phyloP scores from a whole-genome alignment of 495 filamentous ascomycete species.

The Rostrohypoxylon terebratum region DNA sequence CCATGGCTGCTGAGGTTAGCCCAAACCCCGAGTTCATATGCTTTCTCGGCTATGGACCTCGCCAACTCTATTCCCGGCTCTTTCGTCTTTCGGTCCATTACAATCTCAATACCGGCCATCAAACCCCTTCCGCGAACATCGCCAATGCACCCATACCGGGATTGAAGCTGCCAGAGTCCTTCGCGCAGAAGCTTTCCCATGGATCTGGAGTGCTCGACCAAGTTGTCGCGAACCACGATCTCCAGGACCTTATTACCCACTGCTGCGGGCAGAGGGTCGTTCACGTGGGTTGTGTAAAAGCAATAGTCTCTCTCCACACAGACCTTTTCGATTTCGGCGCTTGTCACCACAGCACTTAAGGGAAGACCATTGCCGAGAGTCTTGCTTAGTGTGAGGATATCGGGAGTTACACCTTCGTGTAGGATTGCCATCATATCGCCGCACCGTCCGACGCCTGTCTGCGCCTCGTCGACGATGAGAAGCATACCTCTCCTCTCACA shows the following conservation, averaged over 20 bases:
- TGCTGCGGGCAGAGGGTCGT: slow-evolving; percentile 66
- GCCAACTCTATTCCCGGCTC: slow-evolving; percentile 60
- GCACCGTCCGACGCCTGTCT: slow-evolving; percentile 65
- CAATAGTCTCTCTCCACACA: slow-evolving; percentile 52
- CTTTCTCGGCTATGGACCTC: slow-evolving; percentile 55
- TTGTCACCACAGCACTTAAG: slow-evolving; percentile 63
- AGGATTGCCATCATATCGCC: slow-evolving; percentile 65
- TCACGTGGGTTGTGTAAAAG: slow-evolving; percentile 57
- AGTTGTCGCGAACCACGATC: slow-evolving; percentile 63
- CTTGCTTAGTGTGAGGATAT: slow-evolving; percentile 66
- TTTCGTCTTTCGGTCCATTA: slow-evolving; percentile 58
- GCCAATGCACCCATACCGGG: slow-evolving; percentile 66
- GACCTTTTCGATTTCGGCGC: slow-evolving; percentile 58
- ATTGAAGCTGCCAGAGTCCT: slow-evolving; percentile 56
- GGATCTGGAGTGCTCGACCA: slow-evolving; percentile 54
- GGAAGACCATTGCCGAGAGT: slow-evolving; percentile 67
- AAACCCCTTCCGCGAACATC: slow-evolving; percentile 67
- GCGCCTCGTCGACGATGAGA: slow-evolving; percentile 67
- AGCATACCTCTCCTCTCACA: slow-evolving; percentile 65
- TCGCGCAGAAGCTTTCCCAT: slow-evolving; percentile 57
- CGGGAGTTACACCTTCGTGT: slow-evolving; percentile 61
- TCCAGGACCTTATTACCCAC: slow-evolving; percentile 69
- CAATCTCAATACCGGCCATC: slow-evolving; percentile 66
- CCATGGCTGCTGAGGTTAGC: slow-evolving; percentile 63
- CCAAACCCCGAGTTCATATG: slow-evolving; percentile 63